Evolutionary conservation across 2,329 filamentous ascomycete species (phyloP).

Genomic region (Uncinocarpus reesii): DNA sequence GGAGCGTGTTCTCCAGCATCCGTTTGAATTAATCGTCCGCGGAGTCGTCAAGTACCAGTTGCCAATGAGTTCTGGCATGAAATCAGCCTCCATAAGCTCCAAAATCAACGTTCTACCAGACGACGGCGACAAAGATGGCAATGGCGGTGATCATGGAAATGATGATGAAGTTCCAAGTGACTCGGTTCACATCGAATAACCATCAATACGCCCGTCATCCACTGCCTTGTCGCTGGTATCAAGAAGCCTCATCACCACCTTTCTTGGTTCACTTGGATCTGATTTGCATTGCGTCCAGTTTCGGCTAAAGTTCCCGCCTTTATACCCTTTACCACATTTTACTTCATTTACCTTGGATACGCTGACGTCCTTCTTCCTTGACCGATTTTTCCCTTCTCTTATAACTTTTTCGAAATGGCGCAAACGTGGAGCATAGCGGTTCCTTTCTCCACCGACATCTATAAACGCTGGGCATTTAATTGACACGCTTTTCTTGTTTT

Average conservation of each 20-base stretch:
- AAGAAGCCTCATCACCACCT: background rate
- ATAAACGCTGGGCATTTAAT: background rate
- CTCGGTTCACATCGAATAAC: slow-evolving; percentile 5
- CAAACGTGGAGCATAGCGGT: slow-evolving; percentile 7
- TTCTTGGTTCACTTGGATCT: background rate
- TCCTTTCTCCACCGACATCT: background rate
- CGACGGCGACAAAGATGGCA: slow-evolving; percentile 15
- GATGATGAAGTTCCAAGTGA: slow-evolving; percentile 16
- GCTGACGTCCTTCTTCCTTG: background rate
- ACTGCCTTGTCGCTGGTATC: background rate
- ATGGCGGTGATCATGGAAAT: slow-evolving; percentile 18
- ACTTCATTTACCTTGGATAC: background rate
- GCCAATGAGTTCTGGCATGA: slow-evolving; percentile 46
- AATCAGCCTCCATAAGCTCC: slow-evolving; percentile 41
- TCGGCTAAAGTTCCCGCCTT: background rate
- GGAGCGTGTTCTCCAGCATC: slow-evolving; percentile 81
- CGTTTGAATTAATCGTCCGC: slow-evolving; percentile 86
- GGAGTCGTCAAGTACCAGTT: slow-evolving; percentile 77
- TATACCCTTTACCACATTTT: background rate
- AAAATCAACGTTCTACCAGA: slow-evolving; percentile 33
- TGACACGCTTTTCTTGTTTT: background rate
- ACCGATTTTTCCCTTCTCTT: background rate
- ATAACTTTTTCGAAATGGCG: background rate
- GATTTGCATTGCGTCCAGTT: background rate
- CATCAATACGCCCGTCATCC: background rate